Conservation (phyloP, 306 rosid genomes). For the Dryas octopetala region DNA sequence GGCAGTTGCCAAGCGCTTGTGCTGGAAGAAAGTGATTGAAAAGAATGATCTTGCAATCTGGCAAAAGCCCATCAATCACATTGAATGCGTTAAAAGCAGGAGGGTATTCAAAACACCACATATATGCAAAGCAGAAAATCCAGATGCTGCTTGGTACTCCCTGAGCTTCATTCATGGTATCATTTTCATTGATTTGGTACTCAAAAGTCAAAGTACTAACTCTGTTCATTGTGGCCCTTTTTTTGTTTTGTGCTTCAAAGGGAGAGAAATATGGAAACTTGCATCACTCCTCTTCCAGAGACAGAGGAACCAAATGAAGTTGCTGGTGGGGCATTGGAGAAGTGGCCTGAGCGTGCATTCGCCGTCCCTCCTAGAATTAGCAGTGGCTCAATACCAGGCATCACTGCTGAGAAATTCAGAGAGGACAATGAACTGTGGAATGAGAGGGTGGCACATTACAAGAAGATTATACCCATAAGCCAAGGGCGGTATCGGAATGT, state of each 20-base stretch:
- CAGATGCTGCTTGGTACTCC: slow-evolving; percentile 71
- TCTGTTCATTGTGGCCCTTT: background rate
- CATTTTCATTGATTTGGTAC: slow-evolving; percentile 7
- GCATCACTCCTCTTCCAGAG: slow-evolving; percentile 90
- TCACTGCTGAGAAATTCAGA: slow-evolving; percentile 48
- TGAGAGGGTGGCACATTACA: slow-evolving; percentile 65
- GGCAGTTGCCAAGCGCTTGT: slow-evolving; percentile 57
- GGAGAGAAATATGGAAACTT: slow-evolving; percentile 71
- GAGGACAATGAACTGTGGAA: slow-evolving; percentile 74
- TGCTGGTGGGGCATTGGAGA: slow-evolving; percentile 79
- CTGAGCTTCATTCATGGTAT: slow-evolving; percentile 2
- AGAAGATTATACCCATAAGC: slow-evolving; percentile 47
- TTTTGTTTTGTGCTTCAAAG: slow-evolving; percentile 35
- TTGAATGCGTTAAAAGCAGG: slow-evolving; percentile 60
- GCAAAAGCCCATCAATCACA: slow-evolving; percentile 85
- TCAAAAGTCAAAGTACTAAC: background rate
- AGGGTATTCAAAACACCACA: slow-evolving; percentile 61
- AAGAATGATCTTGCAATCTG: slow-evolving; percentile 75
- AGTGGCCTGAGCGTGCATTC: slow-evolving; percentile 89
- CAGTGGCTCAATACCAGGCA: slow-evolving; percentile 61
- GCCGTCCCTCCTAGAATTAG: slow-evolving; percentile 73
- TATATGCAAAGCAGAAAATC: slow-evolving; percentile 73
- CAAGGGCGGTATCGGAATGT: slow-evolving; percentile 72
- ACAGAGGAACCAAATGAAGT: slow-evolving; percentile 45
- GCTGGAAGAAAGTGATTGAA: slow-evolving; percentile 85